These are phyloP conservation scores for Moricandia moricandioides DNA, from an alignment of 345 rosid genomes.

Conservation along the genomic window DNA sequence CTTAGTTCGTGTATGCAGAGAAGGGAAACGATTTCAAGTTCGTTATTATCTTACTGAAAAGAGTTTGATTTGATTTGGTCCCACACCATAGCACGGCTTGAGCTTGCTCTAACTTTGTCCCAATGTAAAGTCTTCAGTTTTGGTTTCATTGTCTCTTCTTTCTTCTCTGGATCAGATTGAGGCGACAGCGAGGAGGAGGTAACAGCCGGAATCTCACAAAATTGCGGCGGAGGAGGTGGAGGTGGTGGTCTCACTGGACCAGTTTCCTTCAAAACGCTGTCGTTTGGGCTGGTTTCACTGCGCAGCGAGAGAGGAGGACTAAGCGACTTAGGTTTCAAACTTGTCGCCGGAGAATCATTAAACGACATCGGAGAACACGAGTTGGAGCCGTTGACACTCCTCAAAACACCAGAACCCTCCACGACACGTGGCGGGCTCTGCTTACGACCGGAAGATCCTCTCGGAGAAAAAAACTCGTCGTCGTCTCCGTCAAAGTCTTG, in stretches of 20 bases:
- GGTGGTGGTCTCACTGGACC: constrained; percentile 53
- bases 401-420: constrained; percentile 32
- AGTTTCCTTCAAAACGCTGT: constrained; percentile 8
- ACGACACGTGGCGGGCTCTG: constrained; percentile 33
- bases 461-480: constrained; percentile 85
- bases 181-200: constrained; percentile 27
- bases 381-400: constrained; percentile 51
- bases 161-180: background rate
- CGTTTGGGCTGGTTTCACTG: constrained; percentile 14
- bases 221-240: constrained; percentile 42
- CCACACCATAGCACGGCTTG: constrained; percentile 93
- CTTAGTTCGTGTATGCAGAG: background rate
- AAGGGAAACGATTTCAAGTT: background rate
- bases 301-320: background rate
- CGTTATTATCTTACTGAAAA: constrained; percentile 66
- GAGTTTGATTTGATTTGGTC: constrained; percentile 88
- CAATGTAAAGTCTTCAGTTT: constrained; percentile 91
- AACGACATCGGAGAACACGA: constrained; percentile 50
- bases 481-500: constrained; percentile 39
- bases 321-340: constrained; percentile 44
- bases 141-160: constrained; percentile 54
- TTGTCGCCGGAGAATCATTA: constrained; percentile 42
- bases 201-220: constrained; percentile 48
- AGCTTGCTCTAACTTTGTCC: constrained; percentile 96
- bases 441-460: constrained; percentile 71